A percentile compares a stretch with the other conserved stretches of the same genome.
Conservation (phyloP, 139 green algal species). For the Auxenochlorella pyrenoidosa region DNA sequence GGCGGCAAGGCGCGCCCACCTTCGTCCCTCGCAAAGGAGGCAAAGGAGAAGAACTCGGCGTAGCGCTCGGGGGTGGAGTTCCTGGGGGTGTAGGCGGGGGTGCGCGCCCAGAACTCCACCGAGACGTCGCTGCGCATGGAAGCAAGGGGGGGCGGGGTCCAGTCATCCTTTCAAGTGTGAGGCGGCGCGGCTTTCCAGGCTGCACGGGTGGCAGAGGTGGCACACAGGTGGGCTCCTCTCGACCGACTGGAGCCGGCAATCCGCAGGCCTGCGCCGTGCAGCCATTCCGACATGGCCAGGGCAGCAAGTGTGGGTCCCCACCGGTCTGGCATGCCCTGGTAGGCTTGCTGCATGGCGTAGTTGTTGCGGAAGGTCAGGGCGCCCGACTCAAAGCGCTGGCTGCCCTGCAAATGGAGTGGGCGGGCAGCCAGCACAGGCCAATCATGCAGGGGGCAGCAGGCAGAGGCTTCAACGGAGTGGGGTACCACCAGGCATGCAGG, state of each 20-base stretch:
- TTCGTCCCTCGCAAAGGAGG: constrained; percentile 35
- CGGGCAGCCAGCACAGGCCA: too few relatives aligned
- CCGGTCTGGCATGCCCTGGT: constrained; percentile 63
- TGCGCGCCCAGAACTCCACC: constrained; percentile 85
- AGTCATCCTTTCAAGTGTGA: neutral
- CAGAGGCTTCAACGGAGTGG: too few relatives aligned
- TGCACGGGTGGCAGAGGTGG: too few relatives aligned
- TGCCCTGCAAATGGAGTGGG: constrained; percentile 8
- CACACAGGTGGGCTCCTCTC: too few relatives aligned
- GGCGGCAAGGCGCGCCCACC: neutral
- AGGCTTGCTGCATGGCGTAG: constrained; percentile 72
- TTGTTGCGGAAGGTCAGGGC: constrained; percentile 84
- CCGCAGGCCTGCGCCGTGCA: too few relatives aligned
- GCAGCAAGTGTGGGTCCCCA: neutral
- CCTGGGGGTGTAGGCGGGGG: constrained; percentile 44
- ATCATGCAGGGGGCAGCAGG: neutral
- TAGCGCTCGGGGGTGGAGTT: constrained; percentile 32
- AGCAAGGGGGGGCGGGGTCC: neutral
- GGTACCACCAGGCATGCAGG: too few relatives aligned
- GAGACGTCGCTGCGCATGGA: constrained; percentile 60
- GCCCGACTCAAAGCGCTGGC: constrained; percentile 38
- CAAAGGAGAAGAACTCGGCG: constrained; percentile 69
- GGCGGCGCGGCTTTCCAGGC: too few relatives aligned
- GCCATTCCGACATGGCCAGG: neutral
- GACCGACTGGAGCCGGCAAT: too few relatives aligned